Evolutionary conservation across 116 monocot genomes (phyloP).

Genomic region (Zostera marina): DNA sequence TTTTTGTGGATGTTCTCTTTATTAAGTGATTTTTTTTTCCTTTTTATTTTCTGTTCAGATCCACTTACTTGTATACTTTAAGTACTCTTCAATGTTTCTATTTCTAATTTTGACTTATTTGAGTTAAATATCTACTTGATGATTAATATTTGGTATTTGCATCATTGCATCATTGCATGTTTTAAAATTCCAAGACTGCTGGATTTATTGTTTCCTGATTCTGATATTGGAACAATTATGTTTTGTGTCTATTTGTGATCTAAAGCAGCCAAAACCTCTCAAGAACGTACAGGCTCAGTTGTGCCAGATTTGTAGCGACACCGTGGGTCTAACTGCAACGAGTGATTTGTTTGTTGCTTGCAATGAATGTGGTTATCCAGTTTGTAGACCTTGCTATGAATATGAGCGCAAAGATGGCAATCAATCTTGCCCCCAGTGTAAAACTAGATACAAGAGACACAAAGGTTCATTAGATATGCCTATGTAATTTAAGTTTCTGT

Average conservation of each 20-base stretch:
- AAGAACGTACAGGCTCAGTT: slow-evolving; percentile 10
- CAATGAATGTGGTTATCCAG: slow-evolving; percentile 18
- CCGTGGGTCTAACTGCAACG: slow-evolving; percentile 11
- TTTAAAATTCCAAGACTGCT: no score
- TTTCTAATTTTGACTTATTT: no score
- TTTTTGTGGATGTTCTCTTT: neutral
- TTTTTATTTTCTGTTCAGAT: no score
- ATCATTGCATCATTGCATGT: no score
- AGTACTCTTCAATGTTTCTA: no score
- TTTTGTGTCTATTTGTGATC: neutral
- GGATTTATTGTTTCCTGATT: neutral
- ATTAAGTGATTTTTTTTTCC: no score
- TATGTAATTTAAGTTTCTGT: neutral
- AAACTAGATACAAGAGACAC: slow-evolving; percentile 19
- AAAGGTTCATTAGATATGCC: slow-evolving; percentile 8
- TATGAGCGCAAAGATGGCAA: slow-evolving; percentile 20
- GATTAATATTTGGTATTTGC: no score
- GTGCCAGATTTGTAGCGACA: slow-evolving; percentile 19
- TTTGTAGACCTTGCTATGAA: slow-evolving; percentile 19
- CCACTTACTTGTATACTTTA: no score
- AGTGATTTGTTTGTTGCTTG: slow-evolving; percentile 19
- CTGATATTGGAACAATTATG: neutral
- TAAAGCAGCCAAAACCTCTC: slow-evolving; percentile 11
- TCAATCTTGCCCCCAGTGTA: slow-evolving; percentile 20
- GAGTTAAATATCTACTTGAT: no score